phyloP scores from a whole-genome alignment of 164 flowering plant species.

The Magnolia kwangsiensis region DNA sequence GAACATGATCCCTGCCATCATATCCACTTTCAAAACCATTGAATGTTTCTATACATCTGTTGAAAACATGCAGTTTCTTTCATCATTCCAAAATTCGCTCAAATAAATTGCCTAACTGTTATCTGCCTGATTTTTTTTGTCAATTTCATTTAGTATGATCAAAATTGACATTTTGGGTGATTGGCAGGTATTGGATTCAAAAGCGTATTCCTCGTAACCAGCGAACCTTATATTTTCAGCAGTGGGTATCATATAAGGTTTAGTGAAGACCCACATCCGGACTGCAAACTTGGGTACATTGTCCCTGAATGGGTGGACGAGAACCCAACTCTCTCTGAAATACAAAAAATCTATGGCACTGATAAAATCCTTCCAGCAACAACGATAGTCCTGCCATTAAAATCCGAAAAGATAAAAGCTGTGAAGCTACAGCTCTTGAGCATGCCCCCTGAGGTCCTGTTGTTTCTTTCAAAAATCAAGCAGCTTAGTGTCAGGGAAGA shows the following conservation, averaged over 20 bases:
- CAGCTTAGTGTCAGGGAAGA: conserved; percentile 47
- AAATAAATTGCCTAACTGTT: conserved; percentile 63
- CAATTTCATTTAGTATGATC: too few species aligned
- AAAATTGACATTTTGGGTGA: neutral
- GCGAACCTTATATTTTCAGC: conserved; percentile 62
- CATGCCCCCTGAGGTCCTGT: conserved; percentile 58
- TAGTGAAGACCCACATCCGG: conserved; percentile 44
- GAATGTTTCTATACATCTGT: too few species aligned
- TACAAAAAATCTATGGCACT: conserved; percentile 40
- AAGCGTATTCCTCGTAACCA: conserved; percentile 64
- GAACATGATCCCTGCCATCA: too few species aligned
- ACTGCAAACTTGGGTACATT: conserved; percentile 51
- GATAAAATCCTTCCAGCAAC: conserved; percentile 42
- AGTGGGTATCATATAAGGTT: conserved; percentile 68
- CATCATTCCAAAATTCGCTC: neutral
- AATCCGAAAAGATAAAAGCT: conserved; percentile 50
- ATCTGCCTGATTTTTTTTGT: conserved; percentile 20
- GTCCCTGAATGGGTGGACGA: conserved; percentile 75
- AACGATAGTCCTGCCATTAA: conserved; percentile 48
- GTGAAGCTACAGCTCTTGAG: conserved; percentile 59
- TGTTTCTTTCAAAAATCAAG: conserved; percentile 61
- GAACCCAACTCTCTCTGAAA: conserved; percentile 41
- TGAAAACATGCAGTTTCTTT: neutral
- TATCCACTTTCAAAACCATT: too few species aligned
- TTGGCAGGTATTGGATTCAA: conserved; percentile 76